Conservation (phyloP, 768 basidiomycete species). For the Lanmaoa rubissima region DNA sequence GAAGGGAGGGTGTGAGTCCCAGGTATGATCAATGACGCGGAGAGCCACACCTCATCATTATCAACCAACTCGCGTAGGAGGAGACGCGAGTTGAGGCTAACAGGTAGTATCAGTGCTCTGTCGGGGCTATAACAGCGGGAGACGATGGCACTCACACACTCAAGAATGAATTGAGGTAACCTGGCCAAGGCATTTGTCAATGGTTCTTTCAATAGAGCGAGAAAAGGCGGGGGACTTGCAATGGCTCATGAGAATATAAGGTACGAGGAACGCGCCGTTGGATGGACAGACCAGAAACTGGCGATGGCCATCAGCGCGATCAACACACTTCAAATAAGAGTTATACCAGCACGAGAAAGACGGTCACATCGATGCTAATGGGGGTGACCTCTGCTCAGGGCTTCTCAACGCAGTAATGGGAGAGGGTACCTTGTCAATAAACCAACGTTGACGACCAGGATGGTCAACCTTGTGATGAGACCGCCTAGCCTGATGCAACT, state of each 20-base stretch:
- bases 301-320: not conserved
- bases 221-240: constrained; percentile 18
- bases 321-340: not conserved
- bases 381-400: constrained; percentile 1
- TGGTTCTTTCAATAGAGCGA: not conserved
- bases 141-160: constrained; percentile 30
- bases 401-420: not conserved
- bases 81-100: constrained; percentile 30
- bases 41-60: constrained; percentile 22
- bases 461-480: constrained; percentile 33
- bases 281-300: constrained; percentile 36
- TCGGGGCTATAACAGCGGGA: no score
- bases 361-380: constrained; percentile 29
- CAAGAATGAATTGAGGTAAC: constrained; percentile 38
- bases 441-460: constrained; percentile 37
- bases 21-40: not conserved
- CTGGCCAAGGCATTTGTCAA: constrained; percentile 10
- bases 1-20: not conserved
- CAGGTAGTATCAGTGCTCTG: not conserved
- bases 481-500: constrained; percentile 26
- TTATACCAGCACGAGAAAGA: constrained; percentile 27
- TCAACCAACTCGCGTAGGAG: constrained; percentile 28
- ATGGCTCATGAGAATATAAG: constrained; percentile 39
- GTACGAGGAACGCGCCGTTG: constrained; percentile 37
- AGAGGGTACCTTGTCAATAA: constrained; percentile 33